Base-by-base conservation (phyloP, 768 basidiomycete species). In the Lactarius evosmus region DNA sequence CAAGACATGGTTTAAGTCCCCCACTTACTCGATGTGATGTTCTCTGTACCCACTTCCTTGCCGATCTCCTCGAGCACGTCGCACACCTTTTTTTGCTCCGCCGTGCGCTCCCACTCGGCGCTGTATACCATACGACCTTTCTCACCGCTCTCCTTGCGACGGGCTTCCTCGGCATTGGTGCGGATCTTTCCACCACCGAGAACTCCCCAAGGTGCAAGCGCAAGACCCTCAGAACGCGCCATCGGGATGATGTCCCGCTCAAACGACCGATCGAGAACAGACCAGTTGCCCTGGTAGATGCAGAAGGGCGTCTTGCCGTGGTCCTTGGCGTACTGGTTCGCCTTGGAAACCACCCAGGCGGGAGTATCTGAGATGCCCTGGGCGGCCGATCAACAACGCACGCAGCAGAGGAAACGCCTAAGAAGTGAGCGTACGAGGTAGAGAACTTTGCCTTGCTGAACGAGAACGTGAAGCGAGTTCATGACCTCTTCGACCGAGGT, bases 1-100 rank as follows among this genome's bases (percentile, higher is more conserved):
- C 14, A 38, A 50, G 40, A 19, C n/a, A n/a, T n/a, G n/a, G n/a
- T n/a, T n/a, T n/a, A 49, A 32, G 50, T n/a, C 62, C 7, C 8
- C 19, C 58, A 71, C 75, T 59, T 62, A 81, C 81, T 79, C 27
- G 83, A 73, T 7, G 78, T 79, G 66, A 85, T 75, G 56, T 72
- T 72, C 66, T 80, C 75, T 4, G 78, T 77, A 0, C 83, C 83
- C 8, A 84, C 74, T 65, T 85, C 79, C 17, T 68, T 67, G 1
- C 83, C 83, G 14, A 85, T 78, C 60, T 80, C 77, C 68, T 82
- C 82, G 27, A 67, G 67, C 22, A 61, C 46, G 7, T 44, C 41
- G 27, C 60, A 56, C 46, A 62, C 58, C 16, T 50, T 61, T 53
- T 64, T 56, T 60, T 67, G 63, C 22, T 57, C 51, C 30, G 58